These are phyloP conservation scores for Nephelium lappaceum DNA, from an alignment of 345 rosid species.

Conservation along the genomic window DNA sequence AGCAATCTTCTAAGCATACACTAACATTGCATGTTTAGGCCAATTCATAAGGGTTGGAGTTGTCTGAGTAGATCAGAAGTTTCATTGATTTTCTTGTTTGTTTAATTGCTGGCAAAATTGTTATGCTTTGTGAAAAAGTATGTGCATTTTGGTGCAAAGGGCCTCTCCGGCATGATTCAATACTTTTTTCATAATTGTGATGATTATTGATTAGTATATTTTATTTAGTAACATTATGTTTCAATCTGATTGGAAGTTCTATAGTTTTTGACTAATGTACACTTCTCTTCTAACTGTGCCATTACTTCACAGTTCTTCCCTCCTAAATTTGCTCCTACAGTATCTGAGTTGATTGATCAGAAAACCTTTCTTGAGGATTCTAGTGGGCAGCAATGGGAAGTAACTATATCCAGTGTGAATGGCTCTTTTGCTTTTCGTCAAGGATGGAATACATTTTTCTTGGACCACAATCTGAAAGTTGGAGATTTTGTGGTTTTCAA, in stretches of 20 bases:
- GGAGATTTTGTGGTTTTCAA: constrained; percentile 43
- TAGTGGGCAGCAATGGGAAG: constrained; percentile 34
- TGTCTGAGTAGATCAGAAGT: neutral
- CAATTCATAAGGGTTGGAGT: neutral
- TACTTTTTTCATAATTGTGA: neutral
- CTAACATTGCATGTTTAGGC: neutral
- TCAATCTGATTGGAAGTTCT: neutral
- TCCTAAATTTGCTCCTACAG: constrained; percentile 36
- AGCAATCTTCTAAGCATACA: neutral
- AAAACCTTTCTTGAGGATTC: constrained; percentile 37
- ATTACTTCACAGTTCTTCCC: constrained; percentile 42
- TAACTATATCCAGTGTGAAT: constrained; percentile 20
- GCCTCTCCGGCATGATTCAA: neutral
- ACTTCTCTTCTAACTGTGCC: constrained; percentile 3
- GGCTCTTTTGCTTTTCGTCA: constrained; percentile 33
- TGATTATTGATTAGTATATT: neutral
- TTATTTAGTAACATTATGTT: neutral
- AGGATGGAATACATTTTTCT: constrained; percentile 44
- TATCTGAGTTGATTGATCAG: constrained; percentile 26
- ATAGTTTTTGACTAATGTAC: neutral
- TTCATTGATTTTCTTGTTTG: neutral
- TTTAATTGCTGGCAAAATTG: neutral
- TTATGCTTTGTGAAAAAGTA: neutral
- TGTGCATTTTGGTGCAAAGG: constrained; percentile 4
- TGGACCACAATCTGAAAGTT: constrained; percentile 32